These are phyloP conservation scores for Aspergillus latus DNA, from an alignment of 2,329 filamentous ascomycete genomes.

Conservation along the genomic window DNA sequence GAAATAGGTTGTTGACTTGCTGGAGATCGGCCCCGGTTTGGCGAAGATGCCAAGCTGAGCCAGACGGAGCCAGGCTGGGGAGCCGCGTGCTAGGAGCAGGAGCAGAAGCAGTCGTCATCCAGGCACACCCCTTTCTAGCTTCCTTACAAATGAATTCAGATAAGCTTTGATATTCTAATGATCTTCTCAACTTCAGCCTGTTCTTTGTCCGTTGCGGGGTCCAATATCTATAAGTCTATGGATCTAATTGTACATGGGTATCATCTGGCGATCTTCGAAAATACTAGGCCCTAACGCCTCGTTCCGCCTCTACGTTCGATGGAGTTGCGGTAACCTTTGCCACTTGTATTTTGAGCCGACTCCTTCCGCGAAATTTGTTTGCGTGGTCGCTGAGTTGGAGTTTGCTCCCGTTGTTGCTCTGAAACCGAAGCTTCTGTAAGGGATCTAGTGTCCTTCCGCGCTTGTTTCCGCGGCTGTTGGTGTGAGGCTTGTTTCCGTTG, in stretches of 20 bases:
- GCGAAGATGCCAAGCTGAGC: conserved; percentile 29
- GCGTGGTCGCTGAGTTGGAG: too few species aligned
- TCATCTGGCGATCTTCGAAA: conserved; percentile 1
- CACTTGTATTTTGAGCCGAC: background rate
- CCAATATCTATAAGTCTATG: background rate
- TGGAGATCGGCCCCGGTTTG: conserved; percentile 31
- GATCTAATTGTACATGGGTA: conserved; percentile 12
- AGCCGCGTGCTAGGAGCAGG: conserved; percentile 17
- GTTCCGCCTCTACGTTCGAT: background rate
- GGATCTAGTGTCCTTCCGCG: too few species aligned
- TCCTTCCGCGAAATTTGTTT: too few species aligned
- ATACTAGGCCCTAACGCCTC: background rate
- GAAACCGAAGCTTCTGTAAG: too few species aligned
- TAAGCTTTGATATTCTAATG: too few species aligned
- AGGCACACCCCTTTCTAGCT: background rate
- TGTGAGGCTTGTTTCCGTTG: too few species aligned
- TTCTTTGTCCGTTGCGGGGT: background rate
- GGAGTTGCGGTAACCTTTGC: background rate
- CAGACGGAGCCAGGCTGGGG: conserved; percentile 13
- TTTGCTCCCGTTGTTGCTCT: too few species aligned
- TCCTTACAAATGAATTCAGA: too few species aligned
- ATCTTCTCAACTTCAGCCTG: background rate
- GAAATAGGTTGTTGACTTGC: conserved; percentile 14
- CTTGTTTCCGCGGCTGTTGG: too few species aligned
- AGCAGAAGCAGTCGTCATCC: background rate